Conservation (phyloP, 2,329 filamentous ascomycete species). For the Penicillium sp. region DNA sequence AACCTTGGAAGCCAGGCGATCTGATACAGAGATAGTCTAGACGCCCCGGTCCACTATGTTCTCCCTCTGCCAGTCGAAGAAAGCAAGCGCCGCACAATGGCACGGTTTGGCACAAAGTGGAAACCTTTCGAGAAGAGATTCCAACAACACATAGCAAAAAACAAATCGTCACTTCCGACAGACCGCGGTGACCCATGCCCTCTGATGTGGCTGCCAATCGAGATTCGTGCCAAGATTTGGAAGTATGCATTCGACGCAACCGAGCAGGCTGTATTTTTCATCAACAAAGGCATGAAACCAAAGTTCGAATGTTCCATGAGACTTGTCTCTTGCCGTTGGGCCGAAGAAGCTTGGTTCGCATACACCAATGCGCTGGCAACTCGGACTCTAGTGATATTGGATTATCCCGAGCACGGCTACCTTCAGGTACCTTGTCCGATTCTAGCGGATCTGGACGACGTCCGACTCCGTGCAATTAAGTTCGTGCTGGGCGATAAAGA, state of each 20-base stretch:
- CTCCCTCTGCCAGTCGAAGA: background rate
- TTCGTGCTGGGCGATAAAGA: background rate
- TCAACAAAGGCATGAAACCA: background rate
- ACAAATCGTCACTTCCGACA: background rate
- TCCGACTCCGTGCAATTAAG: background rate
- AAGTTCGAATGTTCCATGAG: background rate
- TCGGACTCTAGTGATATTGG: background rate
- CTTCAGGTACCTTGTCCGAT: background rate
- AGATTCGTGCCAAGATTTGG: background rate
- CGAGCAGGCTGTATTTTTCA: background rate
- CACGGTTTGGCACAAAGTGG: background rate
- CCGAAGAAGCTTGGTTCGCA: background rate
- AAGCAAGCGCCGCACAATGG: background rate
- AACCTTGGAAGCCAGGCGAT: background rate
- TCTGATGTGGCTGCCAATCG: background rate
- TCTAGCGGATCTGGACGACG: background rate
- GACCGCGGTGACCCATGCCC: background rate
- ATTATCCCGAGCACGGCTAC: background rate
- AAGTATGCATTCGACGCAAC: background rate
- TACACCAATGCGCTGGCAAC: background rate
- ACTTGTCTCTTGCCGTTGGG: background rate
- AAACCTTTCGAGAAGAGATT: background rate
- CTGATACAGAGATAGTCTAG: background rate
- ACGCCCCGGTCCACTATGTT: background rate
- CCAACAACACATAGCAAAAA: background rate